These are phyloP conservation scores for Fusarium torreyae DNA, from an alignment of 2,329 filamentous ascomycete species.

Conservation along the genomic window DNA sequence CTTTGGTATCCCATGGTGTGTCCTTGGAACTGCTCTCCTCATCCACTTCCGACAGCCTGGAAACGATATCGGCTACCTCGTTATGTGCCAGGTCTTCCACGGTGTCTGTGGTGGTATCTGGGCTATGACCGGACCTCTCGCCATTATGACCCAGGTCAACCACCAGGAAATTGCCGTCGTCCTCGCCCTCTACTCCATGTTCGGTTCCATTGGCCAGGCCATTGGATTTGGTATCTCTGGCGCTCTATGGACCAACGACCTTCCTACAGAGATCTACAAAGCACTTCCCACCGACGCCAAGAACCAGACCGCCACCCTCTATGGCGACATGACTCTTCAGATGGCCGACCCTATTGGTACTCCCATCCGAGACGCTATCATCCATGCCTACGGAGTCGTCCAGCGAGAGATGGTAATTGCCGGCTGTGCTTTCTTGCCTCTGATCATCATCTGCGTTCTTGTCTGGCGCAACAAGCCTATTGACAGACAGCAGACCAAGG, in stretches of 20 bases:
- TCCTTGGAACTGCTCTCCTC: slow-evolving; percentile 65
- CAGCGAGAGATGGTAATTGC: slow-evolving; percentile 64
- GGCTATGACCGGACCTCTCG: slow-evolving; percentile 54
- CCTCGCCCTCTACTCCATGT: slow-evolving; percentile 51
- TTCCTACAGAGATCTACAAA: slow-evolving; percentile 60
- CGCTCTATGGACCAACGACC: slow-evolving; percentile 52
- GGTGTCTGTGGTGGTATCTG: slow-evolving; percentile 67
- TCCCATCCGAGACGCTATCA: slow-evolving; percentile 66
- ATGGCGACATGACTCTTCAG: slow-evolving; percentile 67
- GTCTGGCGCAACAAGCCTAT: slow-evolving; percentile 66
- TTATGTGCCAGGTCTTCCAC: slow-evolving; percentile 67
- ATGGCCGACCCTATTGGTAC: slow-evolving; percentile 64
- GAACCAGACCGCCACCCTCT: slow-evolving; percentile 64
- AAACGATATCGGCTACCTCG: slow-evolving; percentile 60
- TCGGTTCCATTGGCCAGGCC: slow-evolving; percentile 52
- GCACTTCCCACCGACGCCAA: slow-evolving; percentile 63
- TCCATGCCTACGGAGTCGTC: slow-evolving; percentile 69
- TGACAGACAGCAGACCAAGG: slow-evolving; percentile 66
- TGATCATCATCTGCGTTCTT: slow-evolving; percentile 58
- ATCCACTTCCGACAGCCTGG: slow-evolving; percentile 54
- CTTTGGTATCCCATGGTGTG: slow-evolving; percentile 68
- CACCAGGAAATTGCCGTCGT: slow-evolving; percentile 54
- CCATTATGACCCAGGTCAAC: slow-evolving; percentile 51
- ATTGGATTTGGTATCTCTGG: slow-evolving; percentile 53
- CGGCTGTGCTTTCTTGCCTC: slow-evolving; percentile 52